Evolutionary conservation across 2,329 filamentous ascomycete genomes (phyloP).

Genomic region (Pyrenochaeta sp.): DNA sequence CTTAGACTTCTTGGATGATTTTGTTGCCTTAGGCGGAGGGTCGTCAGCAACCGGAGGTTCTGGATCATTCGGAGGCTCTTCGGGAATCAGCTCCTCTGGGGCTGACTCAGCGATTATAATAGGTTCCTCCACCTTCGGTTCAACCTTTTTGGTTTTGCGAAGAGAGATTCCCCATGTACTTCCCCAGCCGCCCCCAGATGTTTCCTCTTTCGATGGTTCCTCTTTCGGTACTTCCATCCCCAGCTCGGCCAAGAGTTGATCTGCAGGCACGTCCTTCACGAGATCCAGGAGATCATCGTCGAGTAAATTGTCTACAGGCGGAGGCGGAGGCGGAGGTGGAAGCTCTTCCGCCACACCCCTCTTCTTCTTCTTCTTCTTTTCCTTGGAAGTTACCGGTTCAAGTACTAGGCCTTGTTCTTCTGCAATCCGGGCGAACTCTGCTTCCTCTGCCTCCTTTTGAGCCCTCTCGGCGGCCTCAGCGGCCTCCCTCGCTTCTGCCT

Average conservation of each 20-base stretch:
- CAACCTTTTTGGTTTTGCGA: constrained; percentile 56
- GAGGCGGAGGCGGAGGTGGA: constrained; percentile 22
- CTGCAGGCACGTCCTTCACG: constrained; percentile 44
- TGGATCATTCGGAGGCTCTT: constrained; percentile 50
- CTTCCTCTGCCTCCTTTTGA: constrained; percentile 33
- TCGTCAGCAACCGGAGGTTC: constrained; percentile 48
- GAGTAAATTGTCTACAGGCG: constrained; percentile 18
- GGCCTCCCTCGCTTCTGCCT: constrained; percentile 29
- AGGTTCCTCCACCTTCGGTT: constrained; percentile 42
- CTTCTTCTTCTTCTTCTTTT: constrained; percentile 51
- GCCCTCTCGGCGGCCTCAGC: constrained; percentile 48
- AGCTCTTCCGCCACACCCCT: constrained; percentile 27
- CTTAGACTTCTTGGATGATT: constrained; percentile 38
- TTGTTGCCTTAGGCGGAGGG: constrained; percentile 26
- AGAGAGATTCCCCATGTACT: constrained; percentile 57
- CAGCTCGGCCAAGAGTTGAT: constrained; percentile 46
- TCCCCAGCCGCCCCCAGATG: constrained; percentile 49
- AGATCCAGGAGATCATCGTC: constrained; percentile 46
- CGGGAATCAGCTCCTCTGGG: constrained; percentile 10
- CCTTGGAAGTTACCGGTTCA: constrained; percentile 27
- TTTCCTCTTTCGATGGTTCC: too few species aligned
- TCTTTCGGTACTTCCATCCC: constrained; percentile 44
- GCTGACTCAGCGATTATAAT: constrained; percentile 16
- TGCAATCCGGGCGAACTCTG: constrained; percentile 45
- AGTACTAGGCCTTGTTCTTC: constrained; percentile 40